Conservation (phyloP, 768 basidiomycete genomes). For the Podaxis pistillaris region DNA sequence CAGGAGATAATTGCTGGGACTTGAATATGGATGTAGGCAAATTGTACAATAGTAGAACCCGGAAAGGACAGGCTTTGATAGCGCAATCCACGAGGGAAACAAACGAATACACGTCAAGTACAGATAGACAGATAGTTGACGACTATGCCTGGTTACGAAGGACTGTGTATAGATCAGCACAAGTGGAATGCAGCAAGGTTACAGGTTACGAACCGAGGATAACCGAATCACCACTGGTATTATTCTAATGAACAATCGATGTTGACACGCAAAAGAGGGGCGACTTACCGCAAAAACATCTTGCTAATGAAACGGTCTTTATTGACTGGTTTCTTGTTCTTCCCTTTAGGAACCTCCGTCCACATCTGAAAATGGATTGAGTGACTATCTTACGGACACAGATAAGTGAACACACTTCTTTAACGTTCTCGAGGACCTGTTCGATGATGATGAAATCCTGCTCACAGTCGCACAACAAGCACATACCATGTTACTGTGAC, state of each 20-base stretch:
- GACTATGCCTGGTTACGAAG: slow-evolving; percentile 69
- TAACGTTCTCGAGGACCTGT: slow-evolving; percentile 95
- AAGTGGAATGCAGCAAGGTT: slow-evolving; percentile 21
- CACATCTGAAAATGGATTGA: slow-evolving; percentile 74
- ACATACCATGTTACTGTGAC: slow-evolving; percentile 97
- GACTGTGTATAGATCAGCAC: slow-evolving; percentile 46
- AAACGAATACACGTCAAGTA: not conserved
- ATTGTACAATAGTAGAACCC: slow-evolving; percentile 9
- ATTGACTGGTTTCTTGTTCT: slow-evolving; percentile 98
- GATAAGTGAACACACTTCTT: slow-evolving; percentile 62
- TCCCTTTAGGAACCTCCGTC: slow-evolving; percentile 97
- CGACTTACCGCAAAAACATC: slow-evolving; percentile 87
- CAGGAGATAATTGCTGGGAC: not conserved
- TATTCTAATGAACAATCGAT: slow-evolving; percentile 6
- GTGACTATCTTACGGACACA: not conserved
- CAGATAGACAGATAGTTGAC: not conserved
- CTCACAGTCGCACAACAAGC: not conserved
- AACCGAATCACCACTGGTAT: slow-evolving; percentile 87
- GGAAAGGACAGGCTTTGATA: slow-evolving; percentile 5
- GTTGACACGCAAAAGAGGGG: slow-evolving; percentile 2
- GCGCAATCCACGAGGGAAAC: not conserved
- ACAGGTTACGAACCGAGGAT: slow-evolving; percentile 75
- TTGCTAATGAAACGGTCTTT: slow-evolving; percentile 99
- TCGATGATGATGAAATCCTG: slow-evolving; percentile 11
- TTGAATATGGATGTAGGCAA: not conserved